phyloP scores from a whole-genome alignment of 2,329 filamentous ascomycete species.

The Pestalotiopsis sp. region DNA sequence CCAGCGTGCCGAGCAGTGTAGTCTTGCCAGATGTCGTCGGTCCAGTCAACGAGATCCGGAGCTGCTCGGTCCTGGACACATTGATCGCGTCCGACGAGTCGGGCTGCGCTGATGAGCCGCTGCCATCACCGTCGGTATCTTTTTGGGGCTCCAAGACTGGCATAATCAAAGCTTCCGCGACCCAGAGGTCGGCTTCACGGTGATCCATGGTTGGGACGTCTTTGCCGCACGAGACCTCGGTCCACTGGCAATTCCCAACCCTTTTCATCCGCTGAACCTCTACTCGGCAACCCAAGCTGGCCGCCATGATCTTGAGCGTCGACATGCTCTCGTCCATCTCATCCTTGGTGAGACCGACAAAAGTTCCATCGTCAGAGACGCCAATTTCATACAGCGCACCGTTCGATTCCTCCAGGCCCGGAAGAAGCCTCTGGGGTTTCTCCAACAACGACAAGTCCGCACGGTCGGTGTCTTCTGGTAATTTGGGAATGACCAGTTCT shows the following conservation, averaged over 20 bases:
- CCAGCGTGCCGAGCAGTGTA: constrained; percentile 83
- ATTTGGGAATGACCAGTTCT: constrained; percentile 72
- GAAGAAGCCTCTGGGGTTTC: constrained; percentile 61
- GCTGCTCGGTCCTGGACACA: constrained; percentile 67
- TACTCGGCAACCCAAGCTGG: constrained; percentile 84
- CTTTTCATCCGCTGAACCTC: constrained; percentile 80
- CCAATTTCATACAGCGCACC: constrained; percentile 96
- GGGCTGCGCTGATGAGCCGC: background rate
- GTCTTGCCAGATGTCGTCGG: constrained; percentile 93
- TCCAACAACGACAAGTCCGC: constrained; percentile 41
- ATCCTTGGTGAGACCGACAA: constrained; percentile 85
- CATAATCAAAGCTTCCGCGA: constrained; percentile 87
- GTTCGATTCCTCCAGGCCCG: constrained; percentile 88
- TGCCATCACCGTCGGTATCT: constrained; percentile 23
- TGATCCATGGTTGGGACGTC: constrained; percentile 27
- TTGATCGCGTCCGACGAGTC: background rate
- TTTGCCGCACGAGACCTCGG: constrained; percentile 43
- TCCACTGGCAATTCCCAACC: constrained; percentile 84
- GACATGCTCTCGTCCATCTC: constrained; percentile 90
- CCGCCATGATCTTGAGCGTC: constrained; percentile 88
- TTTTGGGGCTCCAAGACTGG: constrained; percentile 60
- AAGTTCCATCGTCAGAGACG: constrained; percentile 89
- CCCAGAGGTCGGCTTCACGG: constrained; percentile 68
- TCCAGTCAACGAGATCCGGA: constrained; percentile 85
- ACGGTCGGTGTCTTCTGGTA: constrained; percentile 66